Conservation (phyloP, 75 land plant species). For the Chamaecyparis obtusa region DNA sequence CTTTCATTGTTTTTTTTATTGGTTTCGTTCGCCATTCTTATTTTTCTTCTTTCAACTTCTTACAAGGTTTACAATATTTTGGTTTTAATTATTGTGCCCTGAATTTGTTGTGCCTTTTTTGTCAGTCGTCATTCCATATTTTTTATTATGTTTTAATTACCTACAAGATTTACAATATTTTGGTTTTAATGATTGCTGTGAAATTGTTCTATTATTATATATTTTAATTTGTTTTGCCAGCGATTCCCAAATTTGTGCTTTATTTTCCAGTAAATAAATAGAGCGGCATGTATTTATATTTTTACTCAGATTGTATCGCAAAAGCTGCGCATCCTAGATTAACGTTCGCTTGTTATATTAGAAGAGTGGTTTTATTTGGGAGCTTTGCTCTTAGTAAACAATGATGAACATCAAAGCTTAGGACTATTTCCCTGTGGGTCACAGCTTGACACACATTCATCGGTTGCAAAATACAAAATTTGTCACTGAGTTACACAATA, state of each 20-base stretch:
- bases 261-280: not conserved
- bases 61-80: too few relatives aligned
- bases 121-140: not conserved
- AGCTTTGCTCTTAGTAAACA: not conserved
- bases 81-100: too few relatives aligned
- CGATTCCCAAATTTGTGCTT: not conserved
- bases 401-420: too few relatives aligned
- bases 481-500: too few relatives aligned
- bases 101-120: too few relatives aligned
- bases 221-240: not conserved
- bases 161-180: not conserved
- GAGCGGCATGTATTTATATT: not conserved
- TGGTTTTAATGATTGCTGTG: not conserved
- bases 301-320: not conserved
- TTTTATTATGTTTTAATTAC: not conserved
- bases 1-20: not conserved
- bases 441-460: too few relatives aligned
- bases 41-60: not conserved
- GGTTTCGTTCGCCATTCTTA: not conserved
- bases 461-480: too few relatives aligned
- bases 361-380: not conserved
- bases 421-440: too few relatives aligned
- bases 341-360: not conserved
- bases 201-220: not conserved
- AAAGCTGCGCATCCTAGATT: not conserved